Base-by-base conservation (phyloP, 306 rosid species). In the Dalbergia cultrata region DNA sequence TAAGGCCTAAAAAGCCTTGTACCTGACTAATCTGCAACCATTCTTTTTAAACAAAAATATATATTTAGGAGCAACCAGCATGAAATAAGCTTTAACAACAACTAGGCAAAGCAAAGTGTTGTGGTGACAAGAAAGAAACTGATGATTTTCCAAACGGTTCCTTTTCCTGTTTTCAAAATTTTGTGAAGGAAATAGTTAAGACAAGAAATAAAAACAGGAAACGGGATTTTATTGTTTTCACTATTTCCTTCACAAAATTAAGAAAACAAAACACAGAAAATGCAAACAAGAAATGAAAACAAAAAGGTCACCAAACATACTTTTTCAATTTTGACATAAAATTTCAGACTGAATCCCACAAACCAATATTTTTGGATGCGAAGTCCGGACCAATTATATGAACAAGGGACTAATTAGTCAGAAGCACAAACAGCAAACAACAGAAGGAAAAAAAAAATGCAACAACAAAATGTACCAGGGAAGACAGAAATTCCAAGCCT, bases 101-200 rank as follows among this genome's bases (percentile, higher is more conserved):
- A 62, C 58, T 45, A 62, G 21, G 75, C 62, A 81, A 54, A 56
- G 70, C 37, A 56, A 66, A 47, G 62, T 74, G 34, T 16, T 53
- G 72, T 5, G 54, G 47, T 52, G 65, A 56, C 61, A 73, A 33
- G 44, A 39, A 39, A 63, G 16, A 67, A 61, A 50, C 64, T 37
- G 72, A 58, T 64, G 26, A 9, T 3, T 19, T 18, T 19, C 16
- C 70, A 35, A 35, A 13, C 34, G 59, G 47, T 39, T 68, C 81
- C 18, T 63, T 26, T 26, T 26, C 3, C 31, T 26, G 31, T 26
- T 26, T 26, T 1, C 31, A 26, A 26, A 26, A 26, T 26, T 26
- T 26, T 26, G 31, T 26, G 1, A 26, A 26, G 2, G 31, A 26
- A 26, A 26, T 26, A 3, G 31, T 26, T 2, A 26, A 26, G 31